Conservation (phyloP, 768 basidiomycete genomes). For the Hypsizygus marmoreus region DNA sequence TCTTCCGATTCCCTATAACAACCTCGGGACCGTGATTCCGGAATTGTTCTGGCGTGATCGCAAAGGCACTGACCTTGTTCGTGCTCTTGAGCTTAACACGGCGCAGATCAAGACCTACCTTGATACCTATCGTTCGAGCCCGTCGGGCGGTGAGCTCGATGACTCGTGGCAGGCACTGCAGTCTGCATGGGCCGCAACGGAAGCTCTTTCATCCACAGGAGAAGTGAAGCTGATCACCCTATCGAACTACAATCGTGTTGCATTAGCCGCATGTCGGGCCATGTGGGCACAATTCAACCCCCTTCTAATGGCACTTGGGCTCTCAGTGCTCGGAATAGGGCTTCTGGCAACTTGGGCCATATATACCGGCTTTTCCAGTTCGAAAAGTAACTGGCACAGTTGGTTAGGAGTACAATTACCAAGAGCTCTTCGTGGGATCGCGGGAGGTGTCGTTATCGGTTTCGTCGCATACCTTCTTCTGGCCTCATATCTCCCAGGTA, state of each 20-base stretch:
- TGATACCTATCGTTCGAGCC: constrained; percentile 68
- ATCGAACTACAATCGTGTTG: constrained; percentile 57
- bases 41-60: constrained; percentile 76
- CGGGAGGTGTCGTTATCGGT: constrained; percentile 40
- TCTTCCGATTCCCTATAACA: constrained; percentile 93
- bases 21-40: constrained; percentile 88
- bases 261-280: constrained; percentile 71
- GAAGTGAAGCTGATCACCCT: constrained; percentile 40
- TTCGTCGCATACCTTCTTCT: constrained; percentile 32
- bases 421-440: constrained; percentile 33
- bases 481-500: constrained; percentile 39
- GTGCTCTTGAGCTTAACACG: constrained; percentile 70
- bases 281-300: constrained; percentile 97
- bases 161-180: constrained; percentile 58
- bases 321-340: constrained; percentile 59
- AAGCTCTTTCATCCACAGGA: constrained; percentile 16
- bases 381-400: constrained; percentile 40
- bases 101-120: constrained; percentile 79
- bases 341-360: constrained; percentile 56
- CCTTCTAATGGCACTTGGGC: constrained; percentile 71
- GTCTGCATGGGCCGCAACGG: constrained; percentile 42
- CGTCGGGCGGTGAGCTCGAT: constrained; percentile 75
- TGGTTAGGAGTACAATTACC: constrained; percentile 39
- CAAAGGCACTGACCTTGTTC: constrained; percentile 41
- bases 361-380: constrained; percentile 49